Evolutionary conservation across 305 asterid genomes (phyloP), one percentile per base, ranked within the genome.

Genomic region (Fraxinus sp.): DNA sequence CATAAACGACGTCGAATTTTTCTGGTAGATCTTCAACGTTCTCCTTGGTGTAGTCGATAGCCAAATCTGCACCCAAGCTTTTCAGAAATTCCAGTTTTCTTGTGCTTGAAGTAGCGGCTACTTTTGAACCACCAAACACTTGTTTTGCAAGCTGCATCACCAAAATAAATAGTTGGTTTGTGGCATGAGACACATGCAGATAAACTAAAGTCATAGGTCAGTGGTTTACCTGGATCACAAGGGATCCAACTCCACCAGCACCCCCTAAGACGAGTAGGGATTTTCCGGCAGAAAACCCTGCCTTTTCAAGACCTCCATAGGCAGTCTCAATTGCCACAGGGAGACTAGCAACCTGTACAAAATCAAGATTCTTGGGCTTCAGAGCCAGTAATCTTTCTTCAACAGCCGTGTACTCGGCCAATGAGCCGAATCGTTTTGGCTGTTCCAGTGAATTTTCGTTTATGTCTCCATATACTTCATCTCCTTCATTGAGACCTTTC

Each of bases 221-320:
- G 8, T 0, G 9, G 0, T 41, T 41, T 30, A 41, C 70, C 49
- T 41, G 49, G 49, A 41, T 41, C 0, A 41, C 49, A 9, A 41
- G 49, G 0, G 49, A 41, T 41, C 91, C 91, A 84, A 89, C 91
- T 37, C 91, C 91, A 8, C 91, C 91, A 5, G 91, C 91, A n/a
- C 91, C 91, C 5, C 91, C 91, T 36, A 89, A 78, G 26, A 89
- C 91, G 33, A 89, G 91, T 22, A 89, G 36, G 28, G 91, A 89
- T 85, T 85, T 84, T 20, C 90, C 90, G 1, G 88, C 8, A 3
- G 91, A 85, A 78, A 41, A 41, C 2, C 49, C 49, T 0, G 49
- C 49, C 2, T 14, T 41, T 41, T 41, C 49, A 41, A 41, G 49
- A 0, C 49, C 49, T 41, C 9, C 49, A 0, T 41, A 41, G 49